Evolutionary conservation across 208 protist genomes (phyloP).

Genomic region (Plasmodiophora brassicae): DNA sequence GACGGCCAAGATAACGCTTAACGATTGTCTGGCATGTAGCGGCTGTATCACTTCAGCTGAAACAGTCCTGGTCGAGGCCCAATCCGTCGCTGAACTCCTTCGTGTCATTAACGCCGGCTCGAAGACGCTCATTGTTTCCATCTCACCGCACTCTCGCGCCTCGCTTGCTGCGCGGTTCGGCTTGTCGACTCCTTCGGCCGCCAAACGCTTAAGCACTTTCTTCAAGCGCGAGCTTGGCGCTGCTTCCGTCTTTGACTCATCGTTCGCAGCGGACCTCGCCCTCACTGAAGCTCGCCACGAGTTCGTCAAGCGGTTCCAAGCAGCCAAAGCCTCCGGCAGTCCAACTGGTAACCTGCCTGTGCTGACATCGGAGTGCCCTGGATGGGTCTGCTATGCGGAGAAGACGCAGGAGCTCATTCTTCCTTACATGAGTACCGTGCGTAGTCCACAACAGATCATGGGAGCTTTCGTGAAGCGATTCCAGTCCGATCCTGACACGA

Average conservation of each 20-base stretch:
- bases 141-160: slow-evolving; percentile 80
- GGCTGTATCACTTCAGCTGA: slow-evolving; percentile 96
- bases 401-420: slow-evolving; percentile 84
- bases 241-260: slow-evolving; percentile 69
- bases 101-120: slow-evolving; percentile 32
- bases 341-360: slow-evolving; percentile 67
- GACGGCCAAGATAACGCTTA: slow-evolving; percentile 60
- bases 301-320: slow-evolving; percentile 61
- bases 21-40: slow-evolving; percentile 72
- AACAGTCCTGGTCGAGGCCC: slow-evolving; percentile 80
- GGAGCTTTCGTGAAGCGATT: neutral
- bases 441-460: slow-evolving; percentile 91
- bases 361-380: slow-evolving; percentile 86
- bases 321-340: slow-evolving; percentile 24
- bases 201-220: slow-evolving; percentile 62
- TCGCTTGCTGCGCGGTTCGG: slow-evolving; percentile 77
- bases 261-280: slow-evolving; percentile 69
- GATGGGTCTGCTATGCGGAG: slow-evolving; percentile 96
- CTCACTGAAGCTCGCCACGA: slow-evolving; percentile 71
- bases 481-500: neutral
- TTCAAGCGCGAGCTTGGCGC: slow-evolving; percentile 60
- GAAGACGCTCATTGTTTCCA: slow-evolving; percentile 71
- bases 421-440: slow-evolving; percentile 80
- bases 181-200: slow-evolving; percentile 42
- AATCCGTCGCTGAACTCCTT: slow-evolving; percentile 65